Percentiles rank a stretch among this genome's conserved stretches.
These are phyloP conservation scores for Mycena belliarum DNA, from an alignment of 768 basidiomycete genomes.

Conservation along the genomic window DNA sequence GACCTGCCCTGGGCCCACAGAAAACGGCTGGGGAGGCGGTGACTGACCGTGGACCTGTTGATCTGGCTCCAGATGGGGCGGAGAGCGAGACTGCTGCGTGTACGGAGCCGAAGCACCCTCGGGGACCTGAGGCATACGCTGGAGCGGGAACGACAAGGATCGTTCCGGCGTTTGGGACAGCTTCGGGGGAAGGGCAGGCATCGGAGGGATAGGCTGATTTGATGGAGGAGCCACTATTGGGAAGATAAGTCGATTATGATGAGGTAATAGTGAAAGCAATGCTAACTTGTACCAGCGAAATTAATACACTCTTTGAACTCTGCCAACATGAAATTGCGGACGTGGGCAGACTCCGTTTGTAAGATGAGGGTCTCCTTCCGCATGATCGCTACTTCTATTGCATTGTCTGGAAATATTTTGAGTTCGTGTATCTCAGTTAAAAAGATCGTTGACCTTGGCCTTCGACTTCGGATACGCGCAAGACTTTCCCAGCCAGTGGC, in stretches of 20 bases:
- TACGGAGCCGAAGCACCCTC: slow-evolving; percentile 3
- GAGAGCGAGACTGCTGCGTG: slow-evolving; percentile 8
- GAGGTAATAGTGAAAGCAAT: background rate
- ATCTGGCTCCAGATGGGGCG: slow-evolving; percentile 9
- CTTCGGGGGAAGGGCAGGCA: slow-evolving; percentile 41
- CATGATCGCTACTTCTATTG: slow-evolving; percentile 80
- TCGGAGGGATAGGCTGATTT: slow-evolving; percentile 68
- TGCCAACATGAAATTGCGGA: slow-evolving; percentile 61
- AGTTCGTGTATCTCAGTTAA: background rate
- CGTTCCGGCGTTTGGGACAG: slow-evolving; percentile 6
- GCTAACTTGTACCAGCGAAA: slow-evolving; percentile 74
- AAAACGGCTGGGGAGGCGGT: slow-evolving; percentile 36
- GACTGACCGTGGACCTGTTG: slow-evolving; percentile 19
- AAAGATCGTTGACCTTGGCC: slow-evolving; percentile 52
- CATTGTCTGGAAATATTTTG: slow-evolving; percentile 52
- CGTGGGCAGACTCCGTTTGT: slow-evolving; percentile 55
- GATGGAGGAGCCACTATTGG: slow-evolving; percentile 53
- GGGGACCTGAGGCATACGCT: slow-evolving; percentile 6
- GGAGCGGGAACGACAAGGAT: background rate
- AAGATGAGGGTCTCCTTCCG: slow-evolving; percentile 81
- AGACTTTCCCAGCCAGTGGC: slow-evolving; percentile 91
- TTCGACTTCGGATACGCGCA: slow-evolving; percentile 64
- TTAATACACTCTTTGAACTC: slow-evolving; percentile 86
- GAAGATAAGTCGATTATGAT: slow-evolving; percentile 1
- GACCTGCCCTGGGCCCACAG: slow-evolving; percentile 37